These are phyloP conservation scores for Austroboletus sp. DNA, from an alignment of 1,284 basidiomycete genomes.

Conservation along the genomic window DNA sequence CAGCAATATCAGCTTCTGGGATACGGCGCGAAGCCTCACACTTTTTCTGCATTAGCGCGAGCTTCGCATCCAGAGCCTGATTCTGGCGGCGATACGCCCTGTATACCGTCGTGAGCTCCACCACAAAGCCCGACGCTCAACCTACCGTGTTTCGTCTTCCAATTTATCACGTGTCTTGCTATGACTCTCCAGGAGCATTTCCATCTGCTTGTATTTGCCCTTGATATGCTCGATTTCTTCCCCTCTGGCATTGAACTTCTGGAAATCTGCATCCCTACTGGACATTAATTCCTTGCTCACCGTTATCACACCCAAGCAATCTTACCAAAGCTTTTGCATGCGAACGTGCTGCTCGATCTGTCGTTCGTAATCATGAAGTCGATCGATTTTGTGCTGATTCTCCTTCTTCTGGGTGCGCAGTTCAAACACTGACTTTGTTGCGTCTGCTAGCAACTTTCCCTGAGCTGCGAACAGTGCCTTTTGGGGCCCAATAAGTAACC, in stretches of 20 bases:
- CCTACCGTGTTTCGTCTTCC: conserved; percentile 51
- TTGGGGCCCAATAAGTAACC: not conserved
- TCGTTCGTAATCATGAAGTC: conserved; percentile 63
- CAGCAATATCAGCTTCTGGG: conserved; percentile 37
- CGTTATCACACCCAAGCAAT: not conserved
- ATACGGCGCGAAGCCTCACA: conserved; percentile 33
- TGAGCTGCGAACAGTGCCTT: conserved; percentile 66
- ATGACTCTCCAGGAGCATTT: conserved; percentile 52
- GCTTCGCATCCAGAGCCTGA: conserved; percentile 50
- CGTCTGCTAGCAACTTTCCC: conserved; percentile 56
- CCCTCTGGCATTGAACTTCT: conserved; percentile 58
- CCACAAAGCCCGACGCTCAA: conserved; percentile 1
- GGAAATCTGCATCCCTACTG: conserved; percentile 65
- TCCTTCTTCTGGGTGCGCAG: conserved; percentile 63
- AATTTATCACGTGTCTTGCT: conserved; percentile 45
- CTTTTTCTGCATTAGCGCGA: conserved; percentile 36
- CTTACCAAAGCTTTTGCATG: conserved; percentile 65
- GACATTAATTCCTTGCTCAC: conserved; percentile 3
- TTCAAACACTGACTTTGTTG: conserved; percentile 52
- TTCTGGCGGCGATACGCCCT: conserved; percentile 54
- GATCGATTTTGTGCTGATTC: conserved; percentile 65
- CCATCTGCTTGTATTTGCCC: conserved; percentile 56
- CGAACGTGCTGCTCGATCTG: conserved; percentile 66
- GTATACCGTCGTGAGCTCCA: conserved; percentile 10
- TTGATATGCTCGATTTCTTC: conserved; percentile 51